A percentile compares a stretch with the other conserved stretches of the same genome.
phyloP scores from a whole-genome alignment of 805 yeast genomes.

The Candida dajiaensis region DNA sequence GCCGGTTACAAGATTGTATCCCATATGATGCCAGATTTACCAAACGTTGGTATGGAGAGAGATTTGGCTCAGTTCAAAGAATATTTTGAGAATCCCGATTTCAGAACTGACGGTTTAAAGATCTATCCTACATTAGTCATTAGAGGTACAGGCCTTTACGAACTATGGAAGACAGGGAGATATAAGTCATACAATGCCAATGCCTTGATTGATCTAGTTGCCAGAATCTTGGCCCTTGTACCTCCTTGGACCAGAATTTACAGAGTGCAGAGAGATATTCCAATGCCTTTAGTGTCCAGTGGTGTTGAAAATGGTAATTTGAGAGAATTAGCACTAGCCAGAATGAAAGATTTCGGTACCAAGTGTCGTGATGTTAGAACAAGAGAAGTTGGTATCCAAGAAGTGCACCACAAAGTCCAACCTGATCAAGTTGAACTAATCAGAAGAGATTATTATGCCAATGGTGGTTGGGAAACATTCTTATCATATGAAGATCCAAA shows the following conservation, averaged over 20 bases:
- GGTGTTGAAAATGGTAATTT: slow-evolving; percentile 98
- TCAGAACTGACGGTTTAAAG: slow-evolving; percentile 94
- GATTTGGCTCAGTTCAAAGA: slow-evolving; percentile 94
- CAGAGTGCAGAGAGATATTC: slow-evolving; percentile 97
- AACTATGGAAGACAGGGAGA: slow-evolving; percentile 93
- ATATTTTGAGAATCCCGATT: slow-evolving; percentile 94
- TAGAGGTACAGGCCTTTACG: slow-evolving; percentile 95
- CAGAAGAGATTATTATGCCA: slow-evolving; percentile 93
- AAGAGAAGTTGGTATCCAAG: slow-evolving; percentile 97
- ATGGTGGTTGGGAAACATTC: slow-evolving; percentile 99
- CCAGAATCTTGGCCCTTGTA: slow-evolving; percentile 89
- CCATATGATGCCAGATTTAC: slow-evolving; percentile 99
- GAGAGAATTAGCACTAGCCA: slow-evolving; percentile 89
- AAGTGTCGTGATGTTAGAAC: slow-evolving; percentile 94
- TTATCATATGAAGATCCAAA: slow-evolving; percentile 94
- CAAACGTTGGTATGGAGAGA: slow-evolving; percentile 98
- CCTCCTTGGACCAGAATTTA: slow-evolving; percentile 99
- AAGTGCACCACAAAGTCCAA: slow-evolving; percentile 92
- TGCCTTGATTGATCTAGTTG: slow-evolving; percentile 89
- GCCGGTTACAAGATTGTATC: slow-evolving; percentile 97
- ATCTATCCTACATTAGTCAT: slow-evolving; percentile 94
- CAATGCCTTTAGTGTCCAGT: slow-evolving; percentile 96
- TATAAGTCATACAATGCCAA: slow-evolving; percentile 94
- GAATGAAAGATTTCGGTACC: slow-evolving; percentile 98
- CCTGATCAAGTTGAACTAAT: slow-evolving; percentile 97